These are phyloP conservation scores for Penicillium sp. DNA, from an alignment of 2,329 filamentous ascomycete species.

Conservation along the genomic window DNA sequence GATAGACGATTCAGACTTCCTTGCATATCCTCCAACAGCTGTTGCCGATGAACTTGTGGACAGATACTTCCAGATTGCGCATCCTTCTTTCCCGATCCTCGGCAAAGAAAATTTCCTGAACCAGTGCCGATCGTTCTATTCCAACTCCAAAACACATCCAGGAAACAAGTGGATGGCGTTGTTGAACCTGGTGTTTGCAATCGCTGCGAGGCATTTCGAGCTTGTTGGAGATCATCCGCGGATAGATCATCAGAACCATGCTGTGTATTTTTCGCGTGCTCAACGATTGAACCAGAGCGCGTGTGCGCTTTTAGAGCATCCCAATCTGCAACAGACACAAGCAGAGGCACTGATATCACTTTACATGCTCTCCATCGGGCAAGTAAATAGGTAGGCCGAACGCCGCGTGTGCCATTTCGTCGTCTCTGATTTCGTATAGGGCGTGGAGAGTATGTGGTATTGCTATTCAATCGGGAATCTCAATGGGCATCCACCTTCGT, in stretches of 20 bases:
- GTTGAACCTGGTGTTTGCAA: constrained; percentile 46
- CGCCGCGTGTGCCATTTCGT: not conserved
- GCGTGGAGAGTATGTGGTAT: constrained; percentile 10
- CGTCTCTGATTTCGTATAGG: not conserved
- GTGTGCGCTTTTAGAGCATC: constrained; percentile 37
- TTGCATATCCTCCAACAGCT: constrained; percentile 34
- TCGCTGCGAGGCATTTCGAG: constrained; percentile 38
- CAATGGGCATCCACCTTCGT: constrained; percentile 9
- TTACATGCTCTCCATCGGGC: constrained; percentile 40
- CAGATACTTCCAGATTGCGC: constrained; percentile 40
- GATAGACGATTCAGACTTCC: constrained; percentile 35
- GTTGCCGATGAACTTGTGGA: constrained; percentile 42
- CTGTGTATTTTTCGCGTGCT: constrained; percentile 43
- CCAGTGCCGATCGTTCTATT: constrained; percentile 40
- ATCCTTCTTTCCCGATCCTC: constrained; percentile 44
- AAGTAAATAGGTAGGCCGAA: constrained; percentile 40
- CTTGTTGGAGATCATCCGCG: constrained; percentile 27
- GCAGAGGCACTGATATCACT: constrained; percentile 42
- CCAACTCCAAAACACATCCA: constrained; percentile 30
- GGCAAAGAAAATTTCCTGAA: constrained; percentile 38
- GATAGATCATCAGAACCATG: constrained; percentile 32
- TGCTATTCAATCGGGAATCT: constrained; percentile 7
- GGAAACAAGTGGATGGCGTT: constrained; percentile 43
- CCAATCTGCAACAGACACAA: constrained; percentile 46
- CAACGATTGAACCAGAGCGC: constrained; percentile 40